These are phyloP conservation scores for Anethum foeniculum DNA, from an alignment of 140 eudicot species.

Conservation along the genomic window DNA sequence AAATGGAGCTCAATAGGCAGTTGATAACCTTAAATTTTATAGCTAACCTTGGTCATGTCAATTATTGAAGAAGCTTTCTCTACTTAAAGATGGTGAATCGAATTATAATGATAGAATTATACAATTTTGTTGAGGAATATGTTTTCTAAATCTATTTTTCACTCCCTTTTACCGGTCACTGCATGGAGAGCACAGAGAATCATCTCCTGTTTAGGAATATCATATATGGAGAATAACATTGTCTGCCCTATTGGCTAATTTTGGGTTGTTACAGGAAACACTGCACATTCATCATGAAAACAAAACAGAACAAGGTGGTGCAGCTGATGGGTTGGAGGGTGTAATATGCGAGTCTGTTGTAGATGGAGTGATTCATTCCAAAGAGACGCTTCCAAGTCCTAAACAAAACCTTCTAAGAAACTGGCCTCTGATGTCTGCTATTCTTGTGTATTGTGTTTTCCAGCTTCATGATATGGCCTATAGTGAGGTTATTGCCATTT, in stretches of 20 bases:
- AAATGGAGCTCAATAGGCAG: neutral
- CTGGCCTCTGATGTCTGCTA: conserved; percentile 55
- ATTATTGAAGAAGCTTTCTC: neutral
- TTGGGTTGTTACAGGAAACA: conserved; percentile 34
- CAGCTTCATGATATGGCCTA: conserved; percentile 64
- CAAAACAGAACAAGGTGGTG: neutral
- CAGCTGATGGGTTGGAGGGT: conserved; percentile 11
- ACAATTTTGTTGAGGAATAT: neutral
- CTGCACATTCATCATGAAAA: conserved; percentile 28
- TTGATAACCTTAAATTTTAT: neutral
- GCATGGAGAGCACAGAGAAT: neutral
- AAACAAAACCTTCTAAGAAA: conserved; percentile 31
- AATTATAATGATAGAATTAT: neutral
- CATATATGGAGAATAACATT: neutral
- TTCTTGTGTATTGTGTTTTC: conserved; percentile 47
- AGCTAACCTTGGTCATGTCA: neutral
- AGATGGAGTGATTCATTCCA: neutral
- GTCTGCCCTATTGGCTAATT: neutral
- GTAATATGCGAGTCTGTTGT: conserved; percentile 9
- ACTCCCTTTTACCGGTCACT: neutral
- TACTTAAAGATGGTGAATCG: neutral
- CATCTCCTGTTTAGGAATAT: neutral
- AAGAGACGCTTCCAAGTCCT: conserved; percentile 1
- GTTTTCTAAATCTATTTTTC: neutral
- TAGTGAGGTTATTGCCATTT: conserved; percentile 30